A percentile compares a stretch with the other conserved stretches of the same genome.
These are phyloP conservation scores for Fonsecaea erecta DNA, from an alignment of 2,329 filamentous ascomycete genomes.

Conservation along the genomic window DNA sequence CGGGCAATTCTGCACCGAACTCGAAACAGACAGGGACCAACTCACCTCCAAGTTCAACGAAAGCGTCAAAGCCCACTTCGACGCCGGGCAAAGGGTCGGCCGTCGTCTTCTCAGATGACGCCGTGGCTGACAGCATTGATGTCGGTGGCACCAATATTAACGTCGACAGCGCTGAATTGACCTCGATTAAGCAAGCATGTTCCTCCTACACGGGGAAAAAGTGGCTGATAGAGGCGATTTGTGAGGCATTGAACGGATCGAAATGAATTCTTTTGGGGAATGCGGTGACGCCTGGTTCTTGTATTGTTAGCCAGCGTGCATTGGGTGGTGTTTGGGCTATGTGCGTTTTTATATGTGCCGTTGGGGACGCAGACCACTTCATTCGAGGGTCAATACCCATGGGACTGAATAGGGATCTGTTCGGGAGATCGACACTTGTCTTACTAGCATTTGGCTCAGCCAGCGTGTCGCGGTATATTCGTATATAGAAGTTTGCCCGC, in stretches of 20 bases:
- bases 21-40: not conserved
- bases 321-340: slow-evolving; percentile 13
- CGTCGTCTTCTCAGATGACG: not conserved
- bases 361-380: too few species aligned
- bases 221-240: slow-evolving; percentile 24
- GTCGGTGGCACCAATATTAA: not conserved
- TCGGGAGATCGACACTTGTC: too few species aligned
- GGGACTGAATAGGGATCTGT: not conserved
- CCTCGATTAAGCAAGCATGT: slow-evolving; percentile 17
- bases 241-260: slow-evolving; percentile 12
- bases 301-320: slow-evolving; percentile 28
- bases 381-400: not conserved
- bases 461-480: not conserved
- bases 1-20: not conserved
- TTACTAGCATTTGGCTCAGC: too few species aligned
- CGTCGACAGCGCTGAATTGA: slow-evolving; percentile 12
- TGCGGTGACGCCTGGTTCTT: not conserved
- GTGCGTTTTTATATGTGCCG: not conserved
- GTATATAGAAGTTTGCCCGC: not conserved
- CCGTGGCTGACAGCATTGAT: slow-evolving; percentile 4
- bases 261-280: not conserved
- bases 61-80: not conserved
- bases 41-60: not conserved
- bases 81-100: not conserved
- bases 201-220: slow-evolving; percentile 18